Percentiles rank a stretch among this genome's conserved stretches.
phyloP scores from a whole-genome alignment of 2,329 filamentous ascomycete genomes.

The Apiospora hydei region DNA sequence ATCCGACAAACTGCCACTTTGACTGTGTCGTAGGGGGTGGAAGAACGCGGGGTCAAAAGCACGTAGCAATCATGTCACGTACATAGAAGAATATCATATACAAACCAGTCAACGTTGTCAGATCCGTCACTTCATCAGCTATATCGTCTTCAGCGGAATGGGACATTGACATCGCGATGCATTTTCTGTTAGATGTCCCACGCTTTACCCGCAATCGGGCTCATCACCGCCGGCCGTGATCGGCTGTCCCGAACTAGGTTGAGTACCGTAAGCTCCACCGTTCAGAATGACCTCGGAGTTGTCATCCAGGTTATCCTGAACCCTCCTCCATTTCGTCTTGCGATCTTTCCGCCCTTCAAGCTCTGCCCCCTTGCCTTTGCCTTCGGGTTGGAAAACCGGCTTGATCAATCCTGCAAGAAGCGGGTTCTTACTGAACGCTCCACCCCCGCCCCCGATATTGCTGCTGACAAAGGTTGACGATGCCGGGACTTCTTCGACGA shows the following conservation, averaged over 20 bases:
- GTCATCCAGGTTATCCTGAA: conserved; percentile 66
- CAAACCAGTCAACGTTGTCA: neutral
- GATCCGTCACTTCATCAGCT: neutral
- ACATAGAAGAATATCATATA: neutral
- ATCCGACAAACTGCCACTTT: conserved; percentile 7
- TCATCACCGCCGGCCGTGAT: conserved; percentile 42
- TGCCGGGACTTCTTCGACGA: conserved; percentile 37
- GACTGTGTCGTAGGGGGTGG: neutral
- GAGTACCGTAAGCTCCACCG: conserved; percentile 58
- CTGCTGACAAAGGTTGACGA: conserved; percentile 35
- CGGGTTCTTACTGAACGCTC: conserved; percentile 74
- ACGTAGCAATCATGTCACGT: neutral
- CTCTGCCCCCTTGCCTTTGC: conserved; percentile 58
- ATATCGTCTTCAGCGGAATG: neutral
- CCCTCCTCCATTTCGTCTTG: conserved; percentile 61
- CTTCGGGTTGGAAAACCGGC: conserved; percentile 65
- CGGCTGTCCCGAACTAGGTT: conserved; percentile 10
- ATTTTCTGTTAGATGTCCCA: neutral
- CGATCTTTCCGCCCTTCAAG: conserved; percentile 52
- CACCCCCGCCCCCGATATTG: conserved; percentile 49
- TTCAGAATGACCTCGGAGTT: conserved; percentile 67
- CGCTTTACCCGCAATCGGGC: conserved; percentile 47
- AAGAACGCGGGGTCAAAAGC: neutral
- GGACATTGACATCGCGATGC: neutral
- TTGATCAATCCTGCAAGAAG: conserved; percentile 70